These are phyloP conservation scores for Ogataea philodendri DNA, from an alignment of 805 yeast genomes.

Conservation along the genomic window DNA sequence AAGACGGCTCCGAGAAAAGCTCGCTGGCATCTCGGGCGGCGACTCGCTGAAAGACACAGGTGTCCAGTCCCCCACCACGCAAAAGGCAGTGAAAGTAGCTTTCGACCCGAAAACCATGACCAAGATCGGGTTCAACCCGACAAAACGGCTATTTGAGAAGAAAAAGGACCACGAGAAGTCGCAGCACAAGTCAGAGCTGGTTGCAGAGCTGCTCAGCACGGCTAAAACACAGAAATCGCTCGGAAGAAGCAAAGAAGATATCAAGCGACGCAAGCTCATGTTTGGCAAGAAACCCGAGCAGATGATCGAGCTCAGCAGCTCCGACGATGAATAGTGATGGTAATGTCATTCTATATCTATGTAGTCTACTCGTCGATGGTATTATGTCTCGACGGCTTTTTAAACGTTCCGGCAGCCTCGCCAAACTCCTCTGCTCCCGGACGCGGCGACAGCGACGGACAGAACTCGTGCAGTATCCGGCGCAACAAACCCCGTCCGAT, in stretches of 20 bases:
- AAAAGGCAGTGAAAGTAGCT: conserved; percentile 29
- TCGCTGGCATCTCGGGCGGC: conserved; percentile 31
- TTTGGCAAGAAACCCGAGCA: conserved; percentile 4
- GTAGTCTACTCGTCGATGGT: conserved; percentile 18
- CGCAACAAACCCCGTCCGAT: conserved; percentile 68
- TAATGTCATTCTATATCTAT: conserved; percentile 3
- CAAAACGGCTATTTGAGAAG: conserved; percentile 23
- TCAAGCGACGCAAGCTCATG: conserved; percentile 13
- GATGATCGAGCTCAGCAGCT: conserved; percentile 15
- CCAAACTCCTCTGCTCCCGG: neutral
- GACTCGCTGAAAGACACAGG: conserved; percentile 15
- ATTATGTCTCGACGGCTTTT: conserved; percentile 8
- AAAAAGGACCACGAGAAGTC: neutral
- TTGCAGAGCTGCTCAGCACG: conserved; percentile 8
- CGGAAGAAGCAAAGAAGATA: conserved; percentile 19
- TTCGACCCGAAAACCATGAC: conserved; percentile 24
- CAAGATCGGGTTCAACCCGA: conserved; percentile 33
- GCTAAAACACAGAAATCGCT: conserved; percentile 17
- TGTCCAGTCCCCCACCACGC: conserved; percentile 23
- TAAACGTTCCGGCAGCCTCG: conserved; percentile 4
- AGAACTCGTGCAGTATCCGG: conserved; percentile 50
- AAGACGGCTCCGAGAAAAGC: conserved; percentile 30
- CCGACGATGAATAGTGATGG: conserved; percentile 7
- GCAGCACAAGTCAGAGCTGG: conserved; percentile 11
- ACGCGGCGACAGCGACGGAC: conserved; percentile 22